Conservation (phyloP, 441 rosid species). For the Biscutella auriculata region DNA sequence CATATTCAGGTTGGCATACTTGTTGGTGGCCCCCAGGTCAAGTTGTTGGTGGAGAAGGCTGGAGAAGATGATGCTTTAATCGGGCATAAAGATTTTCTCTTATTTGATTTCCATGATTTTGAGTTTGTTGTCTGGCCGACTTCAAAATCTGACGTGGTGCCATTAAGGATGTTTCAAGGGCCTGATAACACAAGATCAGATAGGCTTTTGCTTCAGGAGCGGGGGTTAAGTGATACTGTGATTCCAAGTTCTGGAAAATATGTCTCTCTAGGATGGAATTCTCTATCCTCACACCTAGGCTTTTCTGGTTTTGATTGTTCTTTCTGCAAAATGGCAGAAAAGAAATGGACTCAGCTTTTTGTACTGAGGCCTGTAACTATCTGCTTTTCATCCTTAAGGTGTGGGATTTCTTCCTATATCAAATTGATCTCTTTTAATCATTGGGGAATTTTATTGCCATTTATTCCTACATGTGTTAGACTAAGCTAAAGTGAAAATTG, state of each 20-base stretch:
- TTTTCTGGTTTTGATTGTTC: constrained; percentile 51
- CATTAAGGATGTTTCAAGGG: constrained; percentile 24
- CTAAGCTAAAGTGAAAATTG: background rate
- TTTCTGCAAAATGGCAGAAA: constrained; percentile 34
- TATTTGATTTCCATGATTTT: constrained; percentile 55
- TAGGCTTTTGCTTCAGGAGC: constrained; percentile 35
- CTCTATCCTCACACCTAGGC: constrained; percentile 40
- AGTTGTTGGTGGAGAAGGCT: constrained; percentile 32
- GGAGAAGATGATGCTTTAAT: constrained; percentile 15
- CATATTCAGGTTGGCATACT: constrained; percentile 56
- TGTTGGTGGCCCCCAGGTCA: constrained; percentile 61
- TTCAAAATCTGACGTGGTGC: constrained; percentile 31
- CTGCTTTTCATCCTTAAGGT: constrained; percentile 60
- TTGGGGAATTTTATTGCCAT: background rate
- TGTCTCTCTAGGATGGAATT: constrained; percentile 39
- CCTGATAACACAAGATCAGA: constrained; percentile 35
- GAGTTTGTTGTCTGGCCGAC: constrained; percentile 59
- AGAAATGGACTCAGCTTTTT: constrained; percentile 36
- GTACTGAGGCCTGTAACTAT: constrained; percentile 50
- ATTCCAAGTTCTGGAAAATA: constrained; percentile 44
- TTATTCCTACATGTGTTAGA: constrained; percentile 1
- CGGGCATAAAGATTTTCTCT: constrained; percentile 35
- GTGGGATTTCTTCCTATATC: constrained; percentile 20
- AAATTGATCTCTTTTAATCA: background rate
- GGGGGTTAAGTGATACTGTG: constrained; percentile 36